phyloP scores from a whole-genome alignment of 768 basidiomycete genomes.

The Lentinula raphanica region DNA sequence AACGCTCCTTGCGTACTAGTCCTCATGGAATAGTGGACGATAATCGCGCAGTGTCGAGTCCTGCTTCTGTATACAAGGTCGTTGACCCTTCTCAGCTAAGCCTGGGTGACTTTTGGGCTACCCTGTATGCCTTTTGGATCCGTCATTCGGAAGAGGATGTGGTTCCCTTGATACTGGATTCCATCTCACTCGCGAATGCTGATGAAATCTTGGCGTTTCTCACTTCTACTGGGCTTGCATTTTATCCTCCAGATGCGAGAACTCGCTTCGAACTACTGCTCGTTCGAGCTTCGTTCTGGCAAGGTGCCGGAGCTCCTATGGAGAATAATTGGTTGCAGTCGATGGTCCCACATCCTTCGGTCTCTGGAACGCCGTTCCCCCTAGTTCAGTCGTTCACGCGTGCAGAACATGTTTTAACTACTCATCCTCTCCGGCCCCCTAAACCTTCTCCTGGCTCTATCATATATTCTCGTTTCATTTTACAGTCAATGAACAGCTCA shows the following conservation, averaged over 20 bases:
- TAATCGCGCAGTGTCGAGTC: constrained; percentile 2
- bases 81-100: constrained; percentile 12
- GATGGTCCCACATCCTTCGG: constrained; percentile 22
- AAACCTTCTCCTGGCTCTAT: constrained; percentile 37
- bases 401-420: constrained; percentile 39
- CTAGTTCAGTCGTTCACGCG: constrained; percentile 37
- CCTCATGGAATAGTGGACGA: constrained; percentile 10
- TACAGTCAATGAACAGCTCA: constrained; percentile 25
- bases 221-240: constrained; percentile 30
- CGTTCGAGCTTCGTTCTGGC: constrained; percentile 42
- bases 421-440: constrained; percentile 45
- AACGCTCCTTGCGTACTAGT: constrained; percentile 3
- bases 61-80: neutral
- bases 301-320: constrained; percentile 40
- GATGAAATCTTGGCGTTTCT: constrained; percentile 33
- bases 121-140: constrained; percentile 37
- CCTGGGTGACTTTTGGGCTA: constrained; percentile 33
- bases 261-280: constrained; percentile 29
- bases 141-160: constrained; percentile 32
- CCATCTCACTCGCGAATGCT: constrained; percentile 19
- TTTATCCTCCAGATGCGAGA: constrained; percentile 11
- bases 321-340: constrained; percentile 25
- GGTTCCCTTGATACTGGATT: constrained; percentile 33
- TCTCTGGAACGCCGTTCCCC: constrained; percentile 28
- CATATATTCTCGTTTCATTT: constrained; percentile 35